phyloP scores from a whole-genome alignment of 768 basidiomycete genomes.

The Termitomyces titanicus region DNA sequence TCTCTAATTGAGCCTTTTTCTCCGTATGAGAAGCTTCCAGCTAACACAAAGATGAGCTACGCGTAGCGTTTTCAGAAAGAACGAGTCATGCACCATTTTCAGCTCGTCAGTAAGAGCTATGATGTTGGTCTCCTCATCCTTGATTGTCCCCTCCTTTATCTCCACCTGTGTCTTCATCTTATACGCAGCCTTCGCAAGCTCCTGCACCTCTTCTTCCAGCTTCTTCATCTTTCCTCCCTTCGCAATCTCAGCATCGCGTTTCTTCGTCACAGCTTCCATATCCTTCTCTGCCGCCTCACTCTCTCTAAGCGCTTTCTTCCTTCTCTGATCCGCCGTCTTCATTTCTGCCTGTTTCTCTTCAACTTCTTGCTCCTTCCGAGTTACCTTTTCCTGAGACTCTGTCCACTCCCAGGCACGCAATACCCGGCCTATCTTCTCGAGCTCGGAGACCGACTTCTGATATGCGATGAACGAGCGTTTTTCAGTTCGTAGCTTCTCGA shows the following conservation, averaged over 20 bases:
- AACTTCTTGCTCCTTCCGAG: slow-evolving; percentile 55
- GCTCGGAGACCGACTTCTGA: slow-evolving; percentile 84
- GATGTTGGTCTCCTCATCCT: slow-evolving; percentile 71
- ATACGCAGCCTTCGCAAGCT: slow-evolving; percentile 74
- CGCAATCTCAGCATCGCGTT: slow-evolving; percentile 81
- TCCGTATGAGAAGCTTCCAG: slow-evolving; percentile 51
- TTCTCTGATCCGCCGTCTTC: slow-evolving; percentile 40
- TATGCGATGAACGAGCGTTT: slow-evolving; percentile 87
- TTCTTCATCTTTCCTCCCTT: slow-evolving; percentile 92
- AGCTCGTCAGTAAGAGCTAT: slow-evolving; percentile 50
- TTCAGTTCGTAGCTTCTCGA: slow-evolving; percentile 85
- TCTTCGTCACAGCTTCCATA: slow-evolving; percentile 59
- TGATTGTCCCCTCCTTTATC: slow-evolving; percentile 69
- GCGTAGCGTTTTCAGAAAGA: background rate
- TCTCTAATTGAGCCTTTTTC: slow-evolving; percentile 58
- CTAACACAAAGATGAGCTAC: slow-evolving; percentile 30
- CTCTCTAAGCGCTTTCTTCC: slow-evolving; percentile 50
- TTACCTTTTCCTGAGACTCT: slow-evolving; percentile 48
- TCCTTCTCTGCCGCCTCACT: slow-evolving; percentile 65
- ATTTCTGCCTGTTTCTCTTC: slow-evolving; percentile 46
- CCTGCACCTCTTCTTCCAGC: slow-evolving; percentile 75
- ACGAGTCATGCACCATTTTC: slow-evolving; percentile 46
- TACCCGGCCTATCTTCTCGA: slow-evolving; percentile 80
- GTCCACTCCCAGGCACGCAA: slow-evolving; percentile 90
- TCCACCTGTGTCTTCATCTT: slow-evolving; percentile 86